A percentile compares a stretch with the other conserved stretches of the same genome.
These are phyloP conservation scores for Chlorella sp. DNA, from an alignment of 139 green algal genomes.

Conservation along the genomic window DNA sequence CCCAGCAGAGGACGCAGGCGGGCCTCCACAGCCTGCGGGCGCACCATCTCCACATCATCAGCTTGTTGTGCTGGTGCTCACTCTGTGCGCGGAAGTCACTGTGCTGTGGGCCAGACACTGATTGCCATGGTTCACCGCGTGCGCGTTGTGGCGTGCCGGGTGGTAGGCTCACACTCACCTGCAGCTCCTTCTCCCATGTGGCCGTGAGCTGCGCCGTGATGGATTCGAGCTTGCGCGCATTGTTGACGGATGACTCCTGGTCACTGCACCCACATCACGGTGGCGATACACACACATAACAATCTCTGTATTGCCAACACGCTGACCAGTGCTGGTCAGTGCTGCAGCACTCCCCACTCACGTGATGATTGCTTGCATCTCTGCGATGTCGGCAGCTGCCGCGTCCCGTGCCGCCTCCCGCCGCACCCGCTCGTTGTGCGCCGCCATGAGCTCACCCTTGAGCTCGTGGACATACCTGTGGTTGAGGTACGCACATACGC, in stretches of 20 bases:
- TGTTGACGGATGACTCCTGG: not conserved
- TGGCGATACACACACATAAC: too few relatives aligned
- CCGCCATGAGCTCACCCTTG: constrained; percentile 22
- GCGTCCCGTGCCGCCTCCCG: constrained; percentile 1
- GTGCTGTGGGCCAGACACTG: too few relatives aligned
- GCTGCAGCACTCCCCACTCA: not conserved
- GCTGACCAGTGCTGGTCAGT: not conserved
- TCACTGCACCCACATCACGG: not conserved
- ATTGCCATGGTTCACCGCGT: too few relatives aligned
- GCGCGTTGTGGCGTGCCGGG: too few relatives aligned
- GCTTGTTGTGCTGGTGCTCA: too few relatives aligned
- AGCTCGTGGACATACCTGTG: constrained; percentile 13
- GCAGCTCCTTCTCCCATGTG: not conserved
- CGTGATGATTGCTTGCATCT: constrained; percentile 16
- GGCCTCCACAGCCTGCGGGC: constrained; percentile 9
- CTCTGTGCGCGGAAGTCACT: too few relatives aligned
- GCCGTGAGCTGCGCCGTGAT: not conserved
- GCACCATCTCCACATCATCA: too few relatives aligned
- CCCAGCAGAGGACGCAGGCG: constrained; percentile 20
- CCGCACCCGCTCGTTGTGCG: constrained; percentile 12
- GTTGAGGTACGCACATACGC: too few relatives aligned
- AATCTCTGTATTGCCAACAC: too few relatives aligned
- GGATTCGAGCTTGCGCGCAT: not conserved
- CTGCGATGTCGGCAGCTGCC: constrained; percentile 11
- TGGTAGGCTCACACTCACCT: too few relatives aligned